Conservation (phyloP, 208 protist species). For the Acanthamoeba sp. region DNA sequence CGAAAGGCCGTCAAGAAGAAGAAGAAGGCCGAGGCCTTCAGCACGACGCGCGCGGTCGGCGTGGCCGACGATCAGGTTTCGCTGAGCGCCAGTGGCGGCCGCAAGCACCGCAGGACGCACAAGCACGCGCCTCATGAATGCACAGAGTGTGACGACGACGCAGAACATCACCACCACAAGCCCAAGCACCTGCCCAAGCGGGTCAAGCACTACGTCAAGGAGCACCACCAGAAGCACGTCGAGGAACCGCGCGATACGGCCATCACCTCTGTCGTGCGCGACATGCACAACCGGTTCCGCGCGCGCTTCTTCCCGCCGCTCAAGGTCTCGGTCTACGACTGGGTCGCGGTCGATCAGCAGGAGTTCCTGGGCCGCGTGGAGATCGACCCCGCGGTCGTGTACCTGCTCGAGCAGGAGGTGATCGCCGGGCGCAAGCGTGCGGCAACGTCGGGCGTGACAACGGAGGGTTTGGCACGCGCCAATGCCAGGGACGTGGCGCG, state of each 20-base stretch:
- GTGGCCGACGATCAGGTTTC: background rate
- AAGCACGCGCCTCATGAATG: background rate
- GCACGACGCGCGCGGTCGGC: background rate
- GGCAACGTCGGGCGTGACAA: background rate
- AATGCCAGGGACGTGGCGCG: background rate
- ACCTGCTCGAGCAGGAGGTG: conserved; percentile 34
- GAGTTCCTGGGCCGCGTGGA: conserved; percentile 40
- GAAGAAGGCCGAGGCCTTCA: conserved; percentile 54
- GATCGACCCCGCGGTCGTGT: conserved; percentile 34
- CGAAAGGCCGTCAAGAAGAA: conserved; percentile 19
- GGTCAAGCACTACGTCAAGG: conserved; percentile 28
- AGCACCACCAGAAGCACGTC: conserved; percentile 11
- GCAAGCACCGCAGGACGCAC: background rate
- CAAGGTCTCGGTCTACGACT: conserved; percentile 59
- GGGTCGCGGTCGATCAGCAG: conserved; percentile 30
- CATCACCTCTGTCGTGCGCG: conserved; percentile 40
- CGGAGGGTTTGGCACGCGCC: background rate
- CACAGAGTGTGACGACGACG: background rate
- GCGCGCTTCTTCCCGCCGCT: conserved; percentile 52
- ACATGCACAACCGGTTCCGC: conserved; percentile 52
- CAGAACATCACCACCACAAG: background rate
- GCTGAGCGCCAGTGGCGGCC: background rate
- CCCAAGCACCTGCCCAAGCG: conserved; percentile 16
- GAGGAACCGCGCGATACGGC: conserved; percentile 43
- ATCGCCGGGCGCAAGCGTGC: background rate